These are phyloP conservation scores for Erythrophleum ivorense DNA, from an alignment of 331 rosid genomes.

Conservation along the genomic window DNA sequence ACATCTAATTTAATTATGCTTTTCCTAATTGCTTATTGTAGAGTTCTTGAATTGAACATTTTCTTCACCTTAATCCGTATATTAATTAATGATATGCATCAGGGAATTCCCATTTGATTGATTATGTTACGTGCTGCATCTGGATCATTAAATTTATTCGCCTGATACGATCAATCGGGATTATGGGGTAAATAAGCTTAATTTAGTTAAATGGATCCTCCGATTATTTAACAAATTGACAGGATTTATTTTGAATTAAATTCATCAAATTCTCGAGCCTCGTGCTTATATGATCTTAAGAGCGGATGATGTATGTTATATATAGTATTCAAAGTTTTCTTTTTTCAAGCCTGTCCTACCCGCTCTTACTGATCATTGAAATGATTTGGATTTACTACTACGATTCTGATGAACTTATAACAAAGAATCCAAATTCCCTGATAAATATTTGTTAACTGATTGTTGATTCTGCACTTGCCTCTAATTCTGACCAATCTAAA, in stretches of 20 bases:
- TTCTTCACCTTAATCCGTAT: not conserved
- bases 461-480: conserved; percentile 19
- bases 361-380: not conserved
- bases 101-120: conserved; percentile 6
- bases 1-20: not conserved
- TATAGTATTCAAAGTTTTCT: not conserved
- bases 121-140: conserved; percentile 21
- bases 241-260: not conserved
- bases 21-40: not conserved
- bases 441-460: not conserved
- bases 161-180: conserved; percentile 12
- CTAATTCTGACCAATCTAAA: not conserved
- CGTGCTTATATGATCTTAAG: conserved; percentile 1
- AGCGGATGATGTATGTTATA: not conserved
- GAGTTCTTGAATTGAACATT: not conserved
- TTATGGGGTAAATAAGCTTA: conserved; percentile 33
- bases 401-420: conserved; percentile 13
- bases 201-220: conserved; percentile 4
- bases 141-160: not conserved
- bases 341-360: not conserved
- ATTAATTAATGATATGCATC: not conserved
- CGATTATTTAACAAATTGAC: conserved; percentile 10
- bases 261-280: not conserved
- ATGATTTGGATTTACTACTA: conserved; percentile 12
- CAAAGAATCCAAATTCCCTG: not conserved